Percentiles rank a stretch among this genome's conserved stretches.
These are phyloP conservation scores for Tilletia horrida DNA, from an alignment of 1,284 basidiomycete genomes.

Conservation along the genomic window DNA sequence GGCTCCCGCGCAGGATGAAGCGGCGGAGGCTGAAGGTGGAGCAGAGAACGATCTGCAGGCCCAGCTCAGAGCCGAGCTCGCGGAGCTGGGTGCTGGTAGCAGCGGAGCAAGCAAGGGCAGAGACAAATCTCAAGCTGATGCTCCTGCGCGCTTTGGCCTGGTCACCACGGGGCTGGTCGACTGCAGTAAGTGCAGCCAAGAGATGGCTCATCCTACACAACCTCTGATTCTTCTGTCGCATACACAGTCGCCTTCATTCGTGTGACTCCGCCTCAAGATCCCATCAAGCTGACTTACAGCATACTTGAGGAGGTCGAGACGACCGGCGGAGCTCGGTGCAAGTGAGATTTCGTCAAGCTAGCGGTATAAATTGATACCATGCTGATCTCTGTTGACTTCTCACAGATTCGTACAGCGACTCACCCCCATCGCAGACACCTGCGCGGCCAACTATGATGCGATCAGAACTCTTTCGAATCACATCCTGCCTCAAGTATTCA, in stretches of 20 bases:
- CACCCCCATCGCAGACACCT: conserved; percentile 31
- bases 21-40: not conserved
- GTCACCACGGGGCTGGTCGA: conserved; percentile 1
- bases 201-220: too few relatives aligned
- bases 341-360: conserved; percentile 24
- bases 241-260: conserved; percentile 24
- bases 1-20: not conserved
- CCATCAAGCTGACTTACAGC: conserved; percentile 14
- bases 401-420: conserved; percentile 33
- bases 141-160: not conserved
- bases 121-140: not conserved
- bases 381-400: not conserved
- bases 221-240: not conserved
- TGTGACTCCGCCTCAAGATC: conserved; percentile 26
- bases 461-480: conserved; percentile 25
- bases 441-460: conserved; percentile 25
- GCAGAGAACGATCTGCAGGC: conserved; percentile 38
- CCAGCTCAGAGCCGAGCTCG: conserved; percentile 44
- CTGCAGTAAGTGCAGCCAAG: not conserved
- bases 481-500: conserved; percentile 29
- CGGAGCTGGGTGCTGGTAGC: conserved; percentile 22
- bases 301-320: conserved; percentile 34
- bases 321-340: conserved; percentile 37
- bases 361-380: conserved; percentile 7
- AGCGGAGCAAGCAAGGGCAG: not conserved